Evolutionary conservation across 2,329 filamentous ascomycete species (phyloP).

Genomic region (Fusarium hainanense): DNA sequence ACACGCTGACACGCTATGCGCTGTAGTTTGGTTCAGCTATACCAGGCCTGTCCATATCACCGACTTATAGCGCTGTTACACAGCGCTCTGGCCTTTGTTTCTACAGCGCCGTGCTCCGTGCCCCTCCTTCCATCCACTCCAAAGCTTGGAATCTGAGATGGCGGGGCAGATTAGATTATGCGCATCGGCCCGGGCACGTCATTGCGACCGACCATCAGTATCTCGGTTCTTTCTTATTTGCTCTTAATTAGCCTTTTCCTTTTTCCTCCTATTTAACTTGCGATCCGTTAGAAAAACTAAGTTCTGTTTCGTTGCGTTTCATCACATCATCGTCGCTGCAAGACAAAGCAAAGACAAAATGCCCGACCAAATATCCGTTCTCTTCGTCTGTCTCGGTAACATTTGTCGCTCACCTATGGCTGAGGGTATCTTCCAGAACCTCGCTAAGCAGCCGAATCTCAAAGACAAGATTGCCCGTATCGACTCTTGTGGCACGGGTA

Average conservation of each 20-base stretch:
- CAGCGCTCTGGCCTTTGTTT: neutral
- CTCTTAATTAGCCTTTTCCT: neutral
- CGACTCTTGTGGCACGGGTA: conserved; percentile 88
- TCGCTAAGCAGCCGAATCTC: conserved; percentile 71
- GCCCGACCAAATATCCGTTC: conserved; percentile 71
- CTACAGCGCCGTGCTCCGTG: conserved; percentile 3
- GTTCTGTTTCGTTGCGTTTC: conserved; percentile 1
- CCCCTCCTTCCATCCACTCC: conserved; percentile 32
- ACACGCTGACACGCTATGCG: neutral
- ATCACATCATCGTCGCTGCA: neutral
- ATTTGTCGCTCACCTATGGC: conserved; percentile 97
- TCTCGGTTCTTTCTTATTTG: conserved; percentile 30
- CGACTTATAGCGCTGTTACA: neutral
- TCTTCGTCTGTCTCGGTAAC: conserved; percentile 97
- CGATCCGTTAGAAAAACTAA: neutral
- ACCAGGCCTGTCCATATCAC: conserved; percentile 25
- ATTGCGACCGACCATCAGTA: conserved; percentile 38
- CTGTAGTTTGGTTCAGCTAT: conserved; percentile 14
- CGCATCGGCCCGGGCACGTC: conserved; percentile 44
- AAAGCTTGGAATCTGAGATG: conserved; percentile 39
- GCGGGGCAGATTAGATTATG: conserved; percentile 43
- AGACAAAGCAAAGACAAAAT: conserved; percentile 44
- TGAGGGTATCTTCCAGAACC: conserved; percentile 87
- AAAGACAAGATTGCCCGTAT: conserved; percentile 71
- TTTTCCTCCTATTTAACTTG: conserved; percentile 5